Conservation (phyloP, 2,329 filamentous ascomycete genomes). For the Purpureocillium takamizusanense region DNA sequence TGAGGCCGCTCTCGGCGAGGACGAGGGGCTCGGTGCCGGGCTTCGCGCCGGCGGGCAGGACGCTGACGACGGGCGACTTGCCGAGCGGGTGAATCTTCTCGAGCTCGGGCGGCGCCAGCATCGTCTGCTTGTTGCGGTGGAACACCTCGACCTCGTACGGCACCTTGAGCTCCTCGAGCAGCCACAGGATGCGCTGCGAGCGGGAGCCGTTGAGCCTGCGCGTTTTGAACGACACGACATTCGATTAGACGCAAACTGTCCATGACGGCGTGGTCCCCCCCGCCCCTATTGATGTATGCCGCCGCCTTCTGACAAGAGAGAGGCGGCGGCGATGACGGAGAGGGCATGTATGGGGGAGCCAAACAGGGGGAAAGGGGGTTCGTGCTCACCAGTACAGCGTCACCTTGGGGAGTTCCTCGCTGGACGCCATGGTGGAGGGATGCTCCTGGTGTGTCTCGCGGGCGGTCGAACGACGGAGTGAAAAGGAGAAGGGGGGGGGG, state of each 20-base stretch:
- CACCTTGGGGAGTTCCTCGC: conserved; percentile 39
- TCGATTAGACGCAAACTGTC: too few species aligned
- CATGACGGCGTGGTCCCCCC: too few species aligned
- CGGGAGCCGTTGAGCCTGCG: conserved; percentile 77
- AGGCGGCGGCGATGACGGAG: too few species aligned
- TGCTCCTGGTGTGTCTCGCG: too few species aligned
- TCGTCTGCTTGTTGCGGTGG: conserved; percentile 54
- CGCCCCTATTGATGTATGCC: too few species aligned
- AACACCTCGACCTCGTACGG: conserved; percentile 74
- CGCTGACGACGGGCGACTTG: conserved; percentile 71
- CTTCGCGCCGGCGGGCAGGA: conserved; percentile 37
- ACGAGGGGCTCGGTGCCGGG: conserved; percentile 41
- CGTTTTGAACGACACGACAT: too few species aligned
- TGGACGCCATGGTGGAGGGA: conserved; percentile 15
- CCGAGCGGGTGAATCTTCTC: conserved; percentile 75
- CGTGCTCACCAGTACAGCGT: conserved; percentile 54
- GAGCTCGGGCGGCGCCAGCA: conserved; percentile 66
- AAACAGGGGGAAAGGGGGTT: too few species aligned
- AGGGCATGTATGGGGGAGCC: too few species aligned
- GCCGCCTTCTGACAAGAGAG: too few species aligned
- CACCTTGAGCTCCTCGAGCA: conserved; percentile 73
- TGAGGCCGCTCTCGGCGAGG: conserved; percentile 73
- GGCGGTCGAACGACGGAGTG: too few species aligned
- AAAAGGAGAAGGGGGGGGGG: too few species aligned
- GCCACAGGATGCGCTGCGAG: conserved; percentile 75